Evolutionary conservation across 2,329 filamentous ascomycete species (phyloP), one percentile per base, ranked within the genome.

Genomic region (Curvularia lunata): DNA sequence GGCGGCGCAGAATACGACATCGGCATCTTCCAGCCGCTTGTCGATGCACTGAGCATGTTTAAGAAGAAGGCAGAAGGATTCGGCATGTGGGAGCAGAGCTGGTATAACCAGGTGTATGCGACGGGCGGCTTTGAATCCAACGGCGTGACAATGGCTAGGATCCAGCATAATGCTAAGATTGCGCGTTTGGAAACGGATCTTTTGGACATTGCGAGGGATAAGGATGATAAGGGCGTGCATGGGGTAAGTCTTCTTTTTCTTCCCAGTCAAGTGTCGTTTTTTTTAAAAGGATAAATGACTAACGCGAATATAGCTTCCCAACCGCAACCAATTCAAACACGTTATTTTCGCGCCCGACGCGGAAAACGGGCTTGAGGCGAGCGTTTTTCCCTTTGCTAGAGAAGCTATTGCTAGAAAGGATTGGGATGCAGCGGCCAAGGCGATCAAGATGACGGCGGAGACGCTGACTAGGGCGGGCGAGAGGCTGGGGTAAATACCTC

Each of bases 321-420:
- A 91, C 67, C 88, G 94, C 63, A 91, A 90, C 5, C 95, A 98
- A 78, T 99, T 92, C 83, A 97, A 96, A 77, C 95, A 97, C 77
- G 85, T 96, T 71, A 80, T 99, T 55, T 96, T 93, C 73, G 94
- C 91, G 1, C 95, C 95, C 0, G 86, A 91, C 70, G 81, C 86
- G 2, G 93, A 91, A 89, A 88, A 88, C 32, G 86, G 84, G 37
- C 85, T 88, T 64, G 85, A 89, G 34, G 61, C 64, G 30, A 85
- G 85, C 0, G 86, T 86, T 61, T 96, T 96, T 78, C 94, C 94
- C 0, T 89, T 88, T n/a, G 90, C 97, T 54, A 84, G 91, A 55
- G 93, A 97, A 70, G 88, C 89, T 8, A 82, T 97, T 40, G 86
- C 90, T 61, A 84, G 82, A 4, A 84, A 85, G 25, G 86, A 96